Evolutionary conservation across 139 green algal genomes (phyloP), one percentile per base, ranked within the genome.

Genomic region (Coccomyxa sp.): DNA sequence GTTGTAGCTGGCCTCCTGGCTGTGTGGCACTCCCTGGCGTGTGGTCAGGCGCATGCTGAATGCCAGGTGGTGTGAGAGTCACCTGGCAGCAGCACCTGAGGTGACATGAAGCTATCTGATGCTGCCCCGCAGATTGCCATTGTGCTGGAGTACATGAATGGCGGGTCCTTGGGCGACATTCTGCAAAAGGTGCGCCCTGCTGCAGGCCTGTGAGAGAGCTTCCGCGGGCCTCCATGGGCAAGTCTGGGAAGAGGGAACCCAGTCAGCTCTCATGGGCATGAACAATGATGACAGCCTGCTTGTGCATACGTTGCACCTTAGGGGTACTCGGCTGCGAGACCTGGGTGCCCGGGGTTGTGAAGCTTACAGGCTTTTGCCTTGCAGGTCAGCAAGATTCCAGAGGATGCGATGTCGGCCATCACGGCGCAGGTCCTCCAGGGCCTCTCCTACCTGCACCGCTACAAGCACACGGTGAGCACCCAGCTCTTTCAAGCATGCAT

Each of bases 131-230:
- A 92, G 80, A 93, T 98, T 33, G 89, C 86, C 0, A 92, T 99
- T 40, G 93, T 97, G 40, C 84, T 99, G 33, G 95, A 99, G 82
- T 98, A 98, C 87, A 96, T 99, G 94, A 93, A 99, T 80, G 95
- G 89, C 0, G 96, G 96, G 14, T 96, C 90, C 0, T 85, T 99
- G 74, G 88, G 80, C 35, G 93, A 98, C 76, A 85, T 98, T 16
- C 75, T 95, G 50, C 64, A 86, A 35, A 88, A 87, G 85, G 84
- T 90, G 58, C 50, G 27, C 5, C 3, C 27, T 64, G 50, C 50
- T 22, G 2, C 50, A 6, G 5, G 22, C 4, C 50, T 18, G 5
- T 64, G 5, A 10, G n/a, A n/a, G n/a, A n/a, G n/a, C n/a, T n/a
- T n/a, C n/a, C n/a, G n/a, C n/a, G n/a, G n/a, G n/a, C n/a, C n/a